A percentile compares a stretch with the other conserved stretches of the same genome.
phyloP scores from a whole-genome alignment of 2,329 filamentous ascomycete genomes.

The Sordariomycetes sp. region DNA sequence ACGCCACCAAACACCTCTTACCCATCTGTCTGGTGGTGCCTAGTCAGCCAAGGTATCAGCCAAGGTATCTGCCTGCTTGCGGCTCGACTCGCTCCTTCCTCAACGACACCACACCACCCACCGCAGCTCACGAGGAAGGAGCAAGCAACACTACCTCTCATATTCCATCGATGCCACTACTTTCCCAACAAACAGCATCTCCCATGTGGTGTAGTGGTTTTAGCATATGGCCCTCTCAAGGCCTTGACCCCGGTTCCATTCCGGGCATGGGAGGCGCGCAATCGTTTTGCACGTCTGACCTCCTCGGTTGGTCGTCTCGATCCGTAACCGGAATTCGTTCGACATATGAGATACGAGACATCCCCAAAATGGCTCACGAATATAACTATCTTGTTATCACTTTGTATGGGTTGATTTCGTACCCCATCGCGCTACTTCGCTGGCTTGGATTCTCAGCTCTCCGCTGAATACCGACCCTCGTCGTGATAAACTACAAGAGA shows the following conservation, averaged over 20 bases:
- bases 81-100: background rate
- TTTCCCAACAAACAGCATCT: background rate
- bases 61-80: background rate
- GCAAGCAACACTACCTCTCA: background rate
- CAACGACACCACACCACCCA: background rate
- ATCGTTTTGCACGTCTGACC: background rate
- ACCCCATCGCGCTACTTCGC: too few relatives aligned
- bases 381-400: too few relatives aligned
- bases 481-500: too few relatives aligned
- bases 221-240: constrained; percentile 5
- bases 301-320: background rate
- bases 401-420: too few relatives aligned
- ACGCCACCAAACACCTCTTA: too few relatives aligned
- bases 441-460: too few relatives aligned
- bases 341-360: too few relatives aligned
- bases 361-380: too few relatives aligned
- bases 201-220: constrained; percentile 5
- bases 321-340: background rate
- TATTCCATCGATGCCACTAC: background rate
- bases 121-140: background rate
- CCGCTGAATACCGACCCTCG: too few relatives aligned
- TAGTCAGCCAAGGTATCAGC: background rate
- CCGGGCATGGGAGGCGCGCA: constrained; percentile 2
- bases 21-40: background rate
- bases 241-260: constrained; percentile 4